A percentile compares a stretch with the other conserved stretches of the same genome.
Evolutionary conservation across 352 stramenopile genomes (phyloP).

Genomic region (Globisporangium okanoganense): DNA sequence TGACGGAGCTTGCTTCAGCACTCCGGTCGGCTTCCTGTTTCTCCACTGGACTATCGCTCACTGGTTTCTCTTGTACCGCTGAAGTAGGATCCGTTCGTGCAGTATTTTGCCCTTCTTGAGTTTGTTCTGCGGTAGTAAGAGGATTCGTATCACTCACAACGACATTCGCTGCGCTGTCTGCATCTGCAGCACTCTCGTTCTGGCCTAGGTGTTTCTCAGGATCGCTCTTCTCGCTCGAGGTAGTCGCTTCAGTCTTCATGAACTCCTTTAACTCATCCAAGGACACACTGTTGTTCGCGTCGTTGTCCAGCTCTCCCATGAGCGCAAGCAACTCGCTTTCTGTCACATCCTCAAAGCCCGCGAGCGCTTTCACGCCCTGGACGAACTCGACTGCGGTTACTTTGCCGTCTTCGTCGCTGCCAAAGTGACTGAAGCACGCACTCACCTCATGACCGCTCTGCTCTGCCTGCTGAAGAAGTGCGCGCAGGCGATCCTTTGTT

Average conservation of each 20-base stretch:
- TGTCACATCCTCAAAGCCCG: conserved; percentile 37
- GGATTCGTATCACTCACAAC: neutral
- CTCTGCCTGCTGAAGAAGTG: conserved; percentile 34
- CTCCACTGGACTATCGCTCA: neutral
- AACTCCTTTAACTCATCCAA: conserved; percentile 58
- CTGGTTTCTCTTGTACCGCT: neutral
- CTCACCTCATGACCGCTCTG: conserved; percentile 41
- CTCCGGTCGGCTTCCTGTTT: neutral
- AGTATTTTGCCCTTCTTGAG: neutral
- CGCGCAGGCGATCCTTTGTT: conserved; percentile 12
- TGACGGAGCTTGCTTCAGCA: neutral
- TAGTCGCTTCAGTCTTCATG: conserved; percentile 12
- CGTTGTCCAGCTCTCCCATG: conserved; percentile 37
- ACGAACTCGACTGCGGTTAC: conserved; percentile 59
- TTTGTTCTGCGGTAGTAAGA: neutral
- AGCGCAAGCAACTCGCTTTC: conserved; percentile 37
- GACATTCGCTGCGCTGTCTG: neutral
- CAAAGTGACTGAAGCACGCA: conserved; percentile 68
- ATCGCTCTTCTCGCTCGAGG: neutral
- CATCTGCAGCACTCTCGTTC: neutral
- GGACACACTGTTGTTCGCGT: conserved; percentile 50
- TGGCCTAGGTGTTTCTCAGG: neutral
- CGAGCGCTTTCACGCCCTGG: conserved; percentile 40
- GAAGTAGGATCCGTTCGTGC: neutral
- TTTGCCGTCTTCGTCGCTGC: conserved; percentile 52